These are phyloP conservation scores for Sphenostylis stenocarpa DNA, from an alignment of 306 rosid species.

Conservation along the genomic window DNA sequence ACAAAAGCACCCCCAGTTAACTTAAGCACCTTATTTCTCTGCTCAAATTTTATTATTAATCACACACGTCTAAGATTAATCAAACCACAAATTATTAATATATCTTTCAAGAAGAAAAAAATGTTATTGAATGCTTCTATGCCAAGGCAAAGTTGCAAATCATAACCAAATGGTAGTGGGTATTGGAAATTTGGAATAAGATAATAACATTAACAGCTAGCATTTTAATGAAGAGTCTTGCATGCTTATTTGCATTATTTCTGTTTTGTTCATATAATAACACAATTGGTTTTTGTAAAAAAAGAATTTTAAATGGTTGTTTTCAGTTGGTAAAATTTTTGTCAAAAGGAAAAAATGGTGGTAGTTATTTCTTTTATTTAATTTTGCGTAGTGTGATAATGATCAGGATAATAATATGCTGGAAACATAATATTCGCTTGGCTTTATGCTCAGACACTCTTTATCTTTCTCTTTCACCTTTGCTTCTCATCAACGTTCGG, in stretches of 20 bases:
- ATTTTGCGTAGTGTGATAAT: not conserved
- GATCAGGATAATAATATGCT: conserved; percentile 23
- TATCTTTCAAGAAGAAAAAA: too few species aligned
- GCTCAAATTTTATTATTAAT: not conserved
- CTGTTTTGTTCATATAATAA: not conserved
- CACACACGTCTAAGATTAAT: not conserved
- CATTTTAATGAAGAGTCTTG: not conserved
- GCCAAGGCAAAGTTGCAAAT: not conserved
- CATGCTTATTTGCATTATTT: not conserved
- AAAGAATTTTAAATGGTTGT: too few species aligned
- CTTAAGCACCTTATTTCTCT: not conserved
- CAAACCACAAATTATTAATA: too few species aligned
- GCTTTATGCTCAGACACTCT: conserved; percentile 34
- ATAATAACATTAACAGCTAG: not conserved
- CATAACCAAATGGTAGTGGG: not conserved
- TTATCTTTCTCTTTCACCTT: conserved; percentile 48
- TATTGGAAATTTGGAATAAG: not conserved
- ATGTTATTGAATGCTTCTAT: not conserved
- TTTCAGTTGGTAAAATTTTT: not conserved
- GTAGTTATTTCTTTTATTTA: not conserved
- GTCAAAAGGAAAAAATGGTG: not conserved
- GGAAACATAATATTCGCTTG: conserved; percentile 14
- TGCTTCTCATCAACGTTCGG: conserved; percentile 85
- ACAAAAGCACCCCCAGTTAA: conserved; percentile 19
- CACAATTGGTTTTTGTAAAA: not conserved